Evolutionary conservation across 2,329 filamentous ascomycete genomes (phyloP).

Genomic region (Fusarium sp.): DNA sequence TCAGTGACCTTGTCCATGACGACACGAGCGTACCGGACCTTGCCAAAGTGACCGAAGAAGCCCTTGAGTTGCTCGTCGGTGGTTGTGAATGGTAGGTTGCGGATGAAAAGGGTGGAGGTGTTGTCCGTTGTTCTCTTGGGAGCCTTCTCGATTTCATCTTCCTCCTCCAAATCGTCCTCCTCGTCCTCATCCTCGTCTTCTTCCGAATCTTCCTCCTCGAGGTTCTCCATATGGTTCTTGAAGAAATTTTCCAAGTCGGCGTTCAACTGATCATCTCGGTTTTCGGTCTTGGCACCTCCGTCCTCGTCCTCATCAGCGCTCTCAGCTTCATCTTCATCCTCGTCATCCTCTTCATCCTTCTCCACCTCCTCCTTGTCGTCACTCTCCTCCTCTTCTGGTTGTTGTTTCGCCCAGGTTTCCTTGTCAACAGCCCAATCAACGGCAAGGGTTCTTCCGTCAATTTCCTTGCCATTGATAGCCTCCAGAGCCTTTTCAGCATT

Average conservation of each 20-base stretch:
- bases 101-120: slow-evolving; percentile 86
- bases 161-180: slow-evolving; percentile 54
- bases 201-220: slow-evolving; percentile 67
- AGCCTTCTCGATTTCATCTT: slow-evolving; percentile 50
- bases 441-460: slow-evolving; percentile 88
- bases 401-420: slow-evolving; percentile 80
- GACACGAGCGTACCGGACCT: slow-evolving; percentile 89
- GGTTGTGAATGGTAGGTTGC: slow-evolving; percentile 91
- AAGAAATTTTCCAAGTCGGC: slow-evolving; percentile 67
- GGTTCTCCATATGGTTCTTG: slow-evolving; percentile 67
- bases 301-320: slow-evolving; percentile 46
- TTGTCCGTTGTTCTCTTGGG: slow-evolving; percentile 60
- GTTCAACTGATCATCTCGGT: slow-evolving; percentile 56
- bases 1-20: slow-evolving; percentile 89
- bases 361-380: slow-evolving; percentile 56
- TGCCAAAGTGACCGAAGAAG: slow-evolving; percentile 90
- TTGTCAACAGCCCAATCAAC: slow-evolving; percentile 99
- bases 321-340: slow-evolving; percentile 36
- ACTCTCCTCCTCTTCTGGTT: slow-evolving; percentile 54
- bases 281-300: slow-evolving; percentile 46
- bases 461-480: slow-evolving; percentile 86
- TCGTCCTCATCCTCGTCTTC: slow-evolving; percentile 57
- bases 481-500: slow-evolving; percentile 92
- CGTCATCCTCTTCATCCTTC: slow-evolving; percentile 53
- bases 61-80: slow-evolving; percentile 85